Conservation (phyloP, 2,329 filamentous ascomycete species). For the Alternaria arbusti region DNA sequence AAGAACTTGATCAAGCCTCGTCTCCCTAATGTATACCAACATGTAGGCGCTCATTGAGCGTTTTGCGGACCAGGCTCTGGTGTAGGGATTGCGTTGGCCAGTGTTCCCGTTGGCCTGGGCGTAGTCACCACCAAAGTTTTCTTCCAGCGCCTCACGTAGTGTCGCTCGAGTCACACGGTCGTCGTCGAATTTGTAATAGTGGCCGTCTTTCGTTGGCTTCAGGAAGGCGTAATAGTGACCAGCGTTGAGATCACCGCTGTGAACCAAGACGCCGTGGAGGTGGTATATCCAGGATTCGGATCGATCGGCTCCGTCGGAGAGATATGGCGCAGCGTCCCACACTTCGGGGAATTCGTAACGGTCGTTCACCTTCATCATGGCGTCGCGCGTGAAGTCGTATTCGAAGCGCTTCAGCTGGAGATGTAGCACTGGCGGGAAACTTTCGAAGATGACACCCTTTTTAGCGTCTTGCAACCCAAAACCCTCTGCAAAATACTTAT, state of each 20-base stretch:
- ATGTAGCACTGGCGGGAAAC: conserved; percentile 92
- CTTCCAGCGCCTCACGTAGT: conserved; percentile 87
- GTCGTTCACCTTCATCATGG: conserved; percentile 99
- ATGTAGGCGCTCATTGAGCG: conserved; percentile 92
- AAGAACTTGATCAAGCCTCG: conserved; percentile 81
- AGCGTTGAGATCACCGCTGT: conserved; percentile 95
- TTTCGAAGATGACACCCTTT: conserved; percentile 97
- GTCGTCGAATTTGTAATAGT: conserved; percentile 97
- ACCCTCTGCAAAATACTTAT: conserved; percentile 94
- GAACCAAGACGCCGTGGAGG: conserved; percentile 91
- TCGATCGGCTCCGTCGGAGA: conserved; percentile 83
- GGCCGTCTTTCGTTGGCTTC: conserved; percentile 86
- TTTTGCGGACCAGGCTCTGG: conserved; percentile 68
- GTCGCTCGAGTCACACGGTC: conserved; percentile 96
- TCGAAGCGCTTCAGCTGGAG: conserved; percentile 97
- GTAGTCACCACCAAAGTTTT: conserved; percentile 95
- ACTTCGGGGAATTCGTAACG: conserved; percentile 87
- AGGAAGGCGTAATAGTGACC: conserved; percentile 98
- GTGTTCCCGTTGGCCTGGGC: conserved; percentile 62
- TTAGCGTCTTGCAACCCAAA: conserved; percentile 94
- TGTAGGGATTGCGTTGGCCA: conserved; percentile 68
- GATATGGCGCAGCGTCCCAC: conserved; percentile 84
- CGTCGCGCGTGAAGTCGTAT: conserved; percentile 93
- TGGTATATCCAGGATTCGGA: conserved; percentile 92
- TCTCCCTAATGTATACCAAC: conserved; percentile 95